A percentile compares a stretch with the other conserved stretches of the same genome.
Evolutionary conservation across 2,329 filamentous ascomycete species (phyloP).

Genomic region (Xylaria sp.): DNA sequence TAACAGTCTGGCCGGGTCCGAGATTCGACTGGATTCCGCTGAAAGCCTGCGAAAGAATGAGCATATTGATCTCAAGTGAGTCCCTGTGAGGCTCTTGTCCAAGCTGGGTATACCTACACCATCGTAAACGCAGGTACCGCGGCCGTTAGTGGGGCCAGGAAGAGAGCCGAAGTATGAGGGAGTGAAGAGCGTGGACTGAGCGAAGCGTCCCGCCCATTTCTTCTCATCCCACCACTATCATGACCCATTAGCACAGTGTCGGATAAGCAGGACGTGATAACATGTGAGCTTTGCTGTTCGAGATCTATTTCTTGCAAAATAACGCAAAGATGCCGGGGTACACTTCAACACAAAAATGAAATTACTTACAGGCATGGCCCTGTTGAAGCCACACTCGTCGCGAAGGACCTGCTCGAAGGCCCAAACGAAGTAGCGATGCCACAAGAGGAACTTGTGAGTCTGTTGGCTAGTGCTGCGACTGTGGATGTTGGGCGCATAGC

Average conservation of each 20-base stretch:
- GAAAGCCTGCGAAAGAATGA: slow-evolving; percentile 42
- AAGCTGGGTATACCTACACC: slow-evolving; percentile 38
- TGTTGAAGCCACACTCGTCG: slow-evolving; percentile 50
- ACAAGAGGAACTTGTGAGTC: slow-evolving; percentile 50
- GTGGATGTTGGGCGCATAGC: slow-evolving; percentile 50
- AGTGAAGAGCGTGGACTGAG: slow-evolving; percentile 47
- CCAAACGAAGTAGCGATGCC: slow-evolving; percentile 51
- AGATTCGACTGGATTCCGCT: slow-evolving; percentile 42
- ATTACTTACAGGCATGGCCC: slow-evolving; percentile 44
- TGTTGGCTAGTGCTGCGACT: slow-evolving; percentile 46
- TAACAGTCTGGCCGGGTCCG: slow-evolving; percentile 43
- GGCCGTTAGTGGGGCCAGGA: slow-evolving; percentile 42
- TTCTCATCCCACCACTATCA: slow-evolving; percentile 51
- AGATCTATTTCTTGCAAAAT: neutral
- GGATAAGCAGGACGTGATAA: neutral
- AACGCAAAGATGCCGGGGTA: neutral
- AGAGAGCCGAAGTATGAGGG: slow-evolving; percentile 47
- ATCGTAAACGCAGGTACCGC: slow-evolving; percentile 46
- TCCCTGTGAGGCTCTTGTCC: neutral
- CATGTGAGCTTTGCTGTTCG: neutral
- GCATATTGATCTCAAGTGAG: neutral
- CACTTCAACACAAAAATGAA: neutral
- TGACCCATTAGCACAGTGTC: slow-evolving; percentile 7
- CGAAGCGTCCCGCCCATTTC: slow-evolving; percentile 49
- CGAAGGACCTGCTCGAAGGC: slow-evolving; percentile 48